Evolutionary conservation across 1,284 basidiomycete species (phyloP).

Genomic region (Amylostereum chailletii): DNA sequence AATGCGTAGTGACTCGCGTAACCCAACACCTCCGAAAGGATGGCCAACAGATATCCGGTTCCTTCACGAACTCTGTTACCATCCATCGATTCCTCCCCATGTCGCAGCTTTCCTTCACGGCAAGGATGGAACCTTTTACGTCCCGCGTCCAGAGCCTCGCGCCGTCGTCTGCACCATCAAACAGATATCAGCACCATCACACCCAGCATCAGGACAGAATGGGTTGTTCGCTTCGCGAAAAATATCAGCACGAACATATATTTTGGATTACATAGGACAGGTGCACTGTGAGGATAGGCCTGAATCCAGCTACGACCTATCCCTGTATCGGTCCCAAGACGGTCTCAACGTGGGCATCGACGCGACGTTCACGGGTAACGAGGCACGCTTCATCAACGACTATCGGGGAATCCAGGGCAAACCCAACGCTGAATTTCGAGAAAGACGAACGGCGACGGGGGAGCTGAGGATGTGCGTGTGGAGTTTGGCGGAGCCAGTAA

Average conservation of each 20-base stretch:
- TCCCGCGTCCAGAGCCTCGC: not conserved
- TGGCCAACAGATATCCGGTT: constrained; percentile 12
- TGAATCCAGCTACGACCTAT: constrained; percentile 81
- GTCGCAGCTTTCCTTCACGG: constrained; percentile 23
- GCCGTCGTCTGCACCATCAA: constrained; percentile 27
- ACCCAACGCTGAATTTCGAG: constrained; percentile 72
- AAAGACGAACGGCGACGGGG: constrained; percentile 45
- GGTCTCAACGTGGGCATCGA: constrained; percentile 62
- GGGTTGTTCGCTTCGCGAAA: constrained; percentile 76
- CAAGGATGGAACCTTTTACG: not conserved
- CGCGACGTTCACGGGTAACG: constrained; percentile 71
- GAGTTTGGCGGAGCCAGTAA: constrained; percentile 51
- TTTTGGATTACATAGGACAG: constrained; percentile 80
- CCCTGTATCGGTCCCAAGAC: constrained; percentile 51
- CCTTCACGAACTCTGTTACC: constrained; percentile 4
- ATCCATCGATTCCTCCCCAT: constrained; percentile 22
- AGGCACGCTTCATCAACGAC: constrained; percentile 83
- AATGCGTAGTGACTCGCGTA: too few species aligned
- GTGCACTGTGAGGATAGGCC: constrained; percentile 70
- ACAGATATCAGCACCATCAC: constrained; percentile 33
- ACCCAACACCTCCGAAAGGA: constrained; percentile 5
- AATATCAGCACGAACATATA: constrained; percentile 55
- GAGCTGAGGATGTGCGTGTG: constrained; percentile 75
- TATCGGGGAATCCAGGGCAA: constrained; percentile 62
- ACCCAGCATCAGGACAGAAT: constrained; percentile 77